Base-by-base conservation (phyloP, 2,329 filamentous ascomycete species). In the Paecilomyces formosus region DNA sequence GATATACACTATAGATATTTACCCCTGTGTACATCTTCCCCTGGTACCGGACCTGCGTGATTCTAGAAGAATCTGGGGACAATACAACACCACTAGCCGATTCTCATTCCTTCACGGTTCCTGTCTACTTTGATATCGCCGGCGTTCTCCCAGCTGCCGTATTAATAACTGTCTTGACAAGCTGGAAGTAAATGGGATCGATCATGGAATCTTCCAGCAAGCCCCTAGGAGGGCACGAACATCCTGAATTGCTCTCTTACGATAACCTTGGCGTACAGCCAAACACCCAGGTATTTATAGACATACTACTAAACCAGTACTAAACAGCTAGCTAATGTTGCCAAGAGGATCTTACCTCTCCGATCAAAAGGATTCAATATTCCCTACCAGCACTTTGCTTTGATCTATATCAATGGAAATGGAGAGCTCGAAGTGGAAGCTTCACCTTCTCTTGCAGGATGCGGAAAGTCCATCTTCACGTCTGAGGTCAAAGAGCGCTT, bases 341-440 rank as follows among this genome's bases (percentile, higher is more conserved):
- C 24, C 55, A 59, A 69, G 66, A 53, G 66, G 2, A 58, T 62
- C 30, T 57, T 61, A 55, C 60, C 64, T 35, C 62, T 64, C 12
- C 63, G 63, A 56, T 52, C 63, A 15, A 55, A 58, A 21, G 60
- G 60, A 45, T 56, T 65, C 11, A 62, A 66, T 21, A 62, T 70
- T 11, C 66, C 69, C 24, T 71, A 72, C 33, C 64, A 68, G 5
- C 72, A 74, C 55, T 75, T 70, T 54, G 72, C 71, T n/a, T 62
- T 74, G 57, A 65, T 75, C 39, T 75, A 72, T 55, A 64, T 74
- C 30, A 71, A 75, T 54, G 65, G 68, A 15, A 66, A 71, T 55
- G 72, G 72, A 1, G 65, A 72, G 31, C 62, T 71, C 35, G 66
- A 67, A 22, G 57, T 72, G 2, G 65, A 71, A 56, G 66, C 64